Evolutionary conservation across 208 protist genomes (phyloP).

Genomic region (Acanthamoeba castellanii): DNA sequence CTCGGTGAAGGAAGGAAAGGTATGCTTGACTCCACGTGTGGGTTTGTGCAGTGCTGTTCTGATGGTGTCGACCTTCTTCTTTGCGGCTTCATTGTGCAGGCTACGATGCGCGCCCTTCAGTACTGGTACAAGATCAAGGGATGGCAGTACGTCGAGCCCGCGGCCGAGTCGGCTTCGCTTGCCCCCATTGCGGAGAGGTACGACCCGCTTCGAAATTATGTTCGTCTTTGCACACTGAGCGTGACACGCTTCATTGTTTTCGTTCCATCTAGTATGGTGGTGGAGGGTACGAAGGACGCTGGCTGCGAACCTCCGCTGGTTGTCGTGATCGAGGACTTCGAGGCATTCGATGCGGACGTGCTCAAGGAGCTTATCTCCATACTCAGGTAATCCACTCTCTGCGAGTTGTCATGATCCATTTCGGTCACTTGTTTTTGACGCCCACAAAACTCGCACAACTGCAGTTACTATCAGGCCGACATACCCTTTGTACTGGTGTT

Average conservation of each 20-base stretch:
- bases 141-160: background rate
- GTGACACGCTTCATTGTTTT: background rate
- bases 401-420: background rate
- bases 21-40: background rate
- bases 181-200: background rate
- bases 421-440: background rate
- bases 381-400: background rate
- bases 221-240: background rate
- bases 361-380: constrained; percentile 62
- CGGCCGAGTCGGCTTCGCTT: background rate
- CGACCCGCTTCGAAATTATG: background rate
- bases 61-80: background rate
- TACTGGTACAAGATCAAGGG: constrained; percentile 60
- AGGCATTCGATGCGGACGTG: constrained; percentile 28
- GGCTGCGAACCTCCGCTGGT: constrained; percentile 3
- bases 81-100: background rate
- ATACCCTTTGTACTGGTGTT: constrained; percentile 35
- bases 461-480: constrained; percentile 44
- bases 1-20: constrained; percentile 19
- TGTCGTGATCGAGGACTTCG: constrained; percentile 41
- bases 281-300: background rate
- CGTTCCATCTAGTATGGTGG: background rate
- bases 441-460: background rate
- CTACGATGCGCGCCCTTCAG: constrained; percentile 10
- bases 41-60: background rate